Evolutionary conservation across 2,329 filamentous ascomycete species (phyloP), one percentile per base, ranked within the genome.

Genomic region (Cryphonectria carpinicola): DNA sequence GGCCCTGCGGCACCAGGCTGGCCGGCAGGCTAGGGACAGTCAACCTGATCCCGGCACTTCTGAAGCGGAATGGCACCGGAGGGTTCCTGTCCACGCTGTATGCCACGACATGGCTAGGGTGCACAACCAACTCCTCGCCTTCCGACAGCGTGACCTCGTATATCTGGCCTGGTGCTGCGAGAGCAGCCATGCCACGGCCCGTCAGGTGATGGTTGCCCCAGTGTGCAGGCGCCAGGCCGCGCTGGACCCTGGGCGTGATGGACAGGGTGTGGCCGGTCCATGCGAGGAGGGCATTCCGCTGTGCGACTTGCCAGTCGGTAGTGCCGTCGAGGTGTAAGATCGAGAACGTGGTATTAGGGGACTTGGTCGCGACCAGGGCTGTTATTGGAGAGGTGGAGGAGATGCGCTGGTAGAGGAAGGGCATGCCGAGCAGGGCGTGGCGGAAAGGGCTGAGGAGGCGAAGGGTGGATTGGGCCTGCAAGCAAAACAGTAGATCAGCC

Each of bases 141-240:
- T 91, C 89, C 71, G 89, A 90, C 66, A 99, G 83, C 1, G 89
- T 90, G 46, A 99, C 85, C 75, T 96, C 92, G 80, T 98, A 97
- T 72, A 97, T 90, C 78, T 98, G 94, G 0, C 96, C 96, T 28
- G 92, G 93, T 8, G 95, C 94, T 11, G 92, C 90, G 22, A 99
- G 85, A 1, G 94, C 95, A 0, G 95, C 88, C 32, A 99, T 85
- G 0, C 96, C 96, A 74, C 96, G 89, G 54, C 96, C 96, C 0
- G 94, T 97, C 71, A 98, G 85, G 74, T 93, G 88, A 17, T 95
- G 95, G 82, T 89, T 96, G 76, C 96, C 96, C 95, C 95, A 98
- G 78, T 98, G 91, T 62, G 94, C 90, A 66, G 97, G 78, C 70
- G 92, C 90, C 78, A 98, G 87, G 74, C 88, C 87, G 60, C 87